Conservation (phyloP, 2,329 filamentous ascomycete species). For the Aureobasidium melanogenum region DNA sequence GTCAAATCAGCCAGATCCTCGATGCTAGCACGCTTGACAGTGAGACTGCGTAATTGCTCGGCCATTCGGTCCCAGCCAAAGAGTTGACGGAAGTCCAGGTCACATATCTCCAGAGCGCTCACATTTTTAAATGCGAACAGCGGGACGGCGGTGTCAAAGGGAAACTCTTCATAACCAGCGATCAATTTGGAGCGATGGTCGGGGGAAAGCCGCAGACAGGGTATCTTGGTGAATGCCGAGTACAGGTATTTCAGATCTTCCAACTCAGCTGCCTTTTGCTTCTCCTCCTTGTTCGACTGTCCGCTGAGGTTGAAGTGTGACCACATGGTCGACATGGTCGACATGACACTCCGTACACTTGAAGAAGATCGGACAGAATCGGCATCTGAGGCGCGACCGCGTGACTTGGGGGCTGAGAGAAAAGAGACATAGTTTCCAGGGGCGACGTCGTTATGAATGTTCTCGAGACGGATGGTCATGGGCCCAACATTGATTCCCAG, state of each 20-base stretch:
- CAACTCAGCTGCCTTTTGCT: slow-evolving; percentile 76
- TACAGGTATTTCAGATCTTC: slow-evolving; percentile 92
- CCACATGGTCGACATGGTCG: slow-evolving; percentile 90
- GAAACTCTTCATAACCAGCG: slow-evolving; percentile 91
- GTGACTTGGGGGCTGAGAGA: slow-evolving; percentile 71
- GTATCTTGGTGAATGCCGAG: slow-evolving; percentile 97
- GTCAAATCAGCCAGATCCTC: slow-evolving; percentile 87
- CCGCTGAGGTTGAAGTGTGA: slow-evolving; percentile 76
- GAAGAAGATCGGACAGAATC: slow-evolving; percentile 93
- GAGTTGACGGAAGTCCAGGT: slow-evolving; percentile 93
- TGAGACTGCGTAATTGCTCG: slow-evolving; percentile 83
- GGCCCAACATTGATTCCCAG: slow-evolving; percentile 83
- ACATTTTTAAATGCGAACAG: slow-evolving; percentile 97
- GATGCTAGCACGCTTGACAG: slow-evolving; percentile 75
- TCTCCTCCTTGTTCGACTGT: slow-evolving; percentile 75
- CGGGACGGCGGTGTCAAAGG: slow-evolving; percentile 93
- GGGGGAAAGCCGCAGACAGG: slow-evolving; percentile 79
- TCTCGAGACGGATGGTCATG: slow-evolving; percentile 93
- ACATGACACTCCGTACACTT: slow-evolving; percentile 95
- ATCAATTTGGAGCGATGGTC: slow-evolving; percentile 89
- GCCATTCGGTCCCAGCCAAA: slow-evolving; percentile 93
- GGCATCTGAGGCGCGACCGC: slow-evolving; percentile 70
- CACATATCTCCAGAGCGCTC: slow-evolving; percentile 84
- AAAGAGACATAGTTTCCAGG: slow-evolving; percentile 95
- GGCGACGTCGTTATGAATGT: slow-evolving; percentile 78